Base-by-base conservation (phyloP, 2,329 filamentous ascomycete genomes). In the Ophiostoma fasciatum region DNA sequence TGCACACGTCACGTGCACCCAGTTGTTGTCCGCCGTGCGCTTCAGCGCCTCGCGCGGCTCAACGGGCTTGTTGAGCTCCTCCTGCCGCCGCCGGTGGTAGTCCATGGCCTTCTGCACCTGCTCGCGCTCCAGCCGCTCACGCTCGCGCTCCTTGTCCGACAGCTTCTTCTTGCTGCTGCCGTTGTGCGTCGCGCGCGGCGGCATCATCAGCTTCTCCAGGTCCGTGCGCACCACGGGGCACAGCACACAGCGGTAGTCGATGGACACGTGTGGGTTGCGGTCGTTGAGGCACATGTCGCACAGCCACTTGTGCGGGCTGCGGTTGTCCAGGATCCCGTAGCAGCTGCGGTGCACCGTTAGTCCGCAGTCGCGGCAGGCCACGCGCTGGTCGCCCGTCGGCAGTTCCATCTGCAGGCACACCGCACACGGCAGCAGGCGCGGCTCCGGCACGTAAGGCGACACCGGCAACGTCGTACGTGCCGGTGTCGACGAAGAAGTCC, bases 251-350 rank as follows among this genome's bases (percentile, higher is more conserved):
- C 88, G 82, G 56, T 96, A 96, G 51, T 80, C 76, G 39, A 92
- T 88, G n/a, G 90, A 94, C 30, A 93, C 78, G 46, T 83, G 77
- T 5, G 88, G 85, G 49, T 79, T 88, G 54, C 85, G 84, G 53
- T 98, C 90, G 51, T 98, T 98, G 26, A 76, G 67, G 57, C 90
- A 98, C 71, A 87, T 93, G 57, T 96, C 90, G 56, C 90, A 98
- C 28, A 79, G 73, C 90, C 90, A 98, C 57, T 93, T 93, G 30
- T 68, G 71, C 22, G 74, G 68, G 36, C 67, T 68, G 28, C 82
- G 73, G 38, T 78, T 74, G 31, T 78, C 74, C 27, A 71, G 46
- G 22, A 96, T 68, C n/a, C 90, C 90, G 52, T 96, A 98, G 58
- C 90, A 98, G 42, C 75, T 74, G 36, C 82, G 79, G 56, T 98